Evolutionary conservation across 306 rosid genomes (phyloP).

Genomic region (Quercus parvula): DNA sequence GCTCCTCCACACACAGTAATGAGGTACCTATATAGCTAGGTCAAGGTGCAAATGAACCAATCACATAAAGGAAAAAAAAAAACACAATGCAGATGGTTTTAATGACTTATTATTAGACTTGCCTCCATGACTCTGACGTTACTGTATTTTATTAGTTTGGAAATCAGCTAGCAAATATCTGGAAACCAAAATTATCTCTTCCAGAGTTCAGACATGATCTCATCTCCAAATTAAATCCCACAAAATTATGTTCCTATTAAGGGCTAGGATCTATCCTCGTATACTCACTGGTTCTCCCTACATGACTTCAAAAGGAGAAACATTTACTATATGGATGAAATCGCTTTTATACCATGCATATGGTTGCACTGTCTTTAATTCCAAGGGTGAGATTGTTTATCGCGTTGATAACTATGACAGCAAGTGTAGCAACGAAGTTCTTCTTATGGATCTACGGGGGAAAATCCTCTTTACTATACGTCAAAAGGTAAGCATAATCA

Average conservation of each 20-base stretch:
- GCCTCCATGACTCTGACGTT: neutral
- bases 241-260: neutral
- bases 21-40: neutral
- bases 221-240: neutral
- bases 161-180: neutral
- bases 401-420: conserved; percentile 79
- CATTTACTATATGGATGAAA: conserved; percentile 87
- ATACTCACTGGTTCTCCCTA: conserved; percentile 12
- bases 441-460: conserved; percentile 84
- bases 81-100: neutral
- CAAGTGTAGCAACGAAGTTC: conserved; percentile 64
- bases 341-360: conserved; percentile 72
- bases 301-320: conserved; percentile 37
- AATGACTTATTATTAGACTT: neutral
- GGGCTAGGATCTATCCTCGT: conserved; percentile 49
- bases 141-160: neutral
- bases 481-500: conserved; percentile 41
- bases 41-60: neutral
- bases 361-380: conserved; percentile 82
- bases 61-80: neutral
- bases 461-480: conserved; percentile 52
- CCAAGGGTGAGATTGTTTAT: conserved; percentile 63
- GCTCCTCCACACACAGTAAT: neutral
- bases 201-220: neutral
- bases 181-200: neutral